These are phyloP conservation scores for Cicer judaicum DNA, from an alignment of 306 rosid species.

Conservation along the genomic window DNA sequence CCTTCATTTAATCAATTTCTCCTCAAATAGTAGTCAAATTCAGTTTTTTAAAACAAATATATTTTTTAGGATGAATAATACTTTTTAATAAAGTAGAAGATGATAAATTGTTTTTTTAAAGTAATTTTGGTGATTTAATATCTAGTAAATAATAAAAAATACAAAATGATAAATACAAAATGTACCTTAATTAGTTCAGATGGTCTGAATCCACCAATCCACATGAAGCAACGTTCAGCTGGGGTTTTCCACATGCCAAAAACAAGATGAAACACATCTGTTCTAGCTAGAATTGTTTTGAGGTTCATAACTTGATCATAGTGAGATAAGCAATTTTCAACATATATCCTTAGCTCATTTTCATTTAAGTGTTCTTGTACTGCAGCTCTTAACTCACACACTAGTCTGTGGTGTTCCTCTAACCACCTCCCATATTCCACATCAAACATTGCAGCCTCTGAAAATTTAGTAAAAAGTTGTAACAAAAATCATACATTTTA, in stretches of 20 bases:
- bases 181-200: conserved; percentile 91
- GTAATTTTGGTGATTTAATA: conserved; percentile 23
- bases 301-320: conserved; percentile 75
- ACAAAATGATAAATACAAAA: background rate
- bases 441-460: conserved; percentile 85
- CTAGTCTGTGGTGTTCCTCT: conserved; percentile 80
- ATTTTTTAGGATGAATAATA: no score
- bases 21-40: background rate
- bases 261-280: conserved; percentile 80
- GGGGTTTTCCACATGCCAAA: conserved; percentile 96
- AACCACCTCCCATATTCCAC: conserved; percentile 84
- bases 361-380: conserved; percentile 82
- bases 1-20: background rate
- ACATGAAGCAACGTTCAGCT: conserved; percentile 91
- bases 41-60: no score
- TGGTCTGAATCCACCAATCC: conserved; percentile 95
- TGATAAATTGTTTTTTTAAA: background rate
- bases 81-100: background rate
- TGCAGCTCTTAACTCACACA: conserved; percentile 85
- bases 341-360: conserved; percentile 77
- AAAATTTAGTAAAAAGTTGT: background rate
- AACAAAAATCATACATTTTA: background rate
- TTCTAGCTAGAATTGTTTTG: conserved; percentile 73
- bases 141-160: background rate
- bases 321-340: conserved; percentile 76